These are phyloP conservation scores for Beauveria pseudobassiana DNA, from an alignment of 2,329 filamentous ascomycete species.

Conservation along the genomic window DNA sequence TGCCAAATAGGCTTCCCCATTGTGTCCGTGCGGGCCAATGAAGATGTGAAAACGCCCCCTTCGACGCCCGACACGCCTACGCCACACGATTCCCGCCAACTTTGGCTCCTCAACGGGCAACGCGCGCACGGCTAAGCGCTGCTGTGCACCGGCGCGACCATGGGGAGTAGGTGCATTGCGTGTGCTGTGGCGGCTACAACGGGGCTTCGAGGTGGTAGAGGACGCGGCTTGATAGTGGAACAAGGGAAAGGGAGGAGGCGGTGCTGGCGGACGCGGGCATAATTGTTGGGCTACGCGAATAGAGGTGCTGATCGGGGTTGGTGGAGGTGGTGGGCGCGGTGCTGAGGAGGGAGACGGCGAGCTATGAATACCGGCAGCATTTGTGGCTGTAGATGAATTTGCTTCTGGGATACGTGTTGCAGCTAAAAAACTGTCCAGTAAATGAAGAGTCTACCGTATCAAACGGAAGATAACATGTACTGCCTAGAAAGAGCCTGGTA, in stretches of 20 bases:
- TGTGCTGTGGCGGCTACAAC: slow-evolving; percentile 18
- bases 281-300: slow-evolving; percentile 17
- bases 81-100: neutral
- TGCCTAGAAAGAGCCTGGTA: no score
- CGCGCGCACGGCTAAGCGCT: slow-evolving; percentile 15
- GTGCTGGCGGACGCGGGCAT: slow-evolving; percentile 15
- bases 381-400: slow-evolving; percentile 4
- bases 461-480: no score
- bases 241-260: neutral
- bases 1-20: no score
- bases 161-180: neutral
- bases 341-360: slow-evolving; percentile 6
- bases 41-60: no score
- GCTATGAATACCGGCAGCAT: slow-evolving; percentile 7
- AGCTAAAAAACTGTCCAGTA: neutral
- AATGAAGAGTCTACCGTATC: no score
- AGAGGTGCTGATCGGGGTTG: slow-evolving; percentile 16
- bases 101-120: slow-evolving; percentile 12
- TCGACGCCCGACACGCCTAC: no score
- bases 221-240: neutral
- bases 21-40: no score
- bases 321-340: slow-evolving; percentile 16
- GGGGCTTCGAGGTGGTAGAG: slow-evolving; percentile 1
- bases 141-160: slow-evolving; percentile 12
- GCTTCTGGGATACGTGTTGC: neutral